Conservation (phyloP, 306 rosid genomes). For the Fragaria vesca region DNA sequence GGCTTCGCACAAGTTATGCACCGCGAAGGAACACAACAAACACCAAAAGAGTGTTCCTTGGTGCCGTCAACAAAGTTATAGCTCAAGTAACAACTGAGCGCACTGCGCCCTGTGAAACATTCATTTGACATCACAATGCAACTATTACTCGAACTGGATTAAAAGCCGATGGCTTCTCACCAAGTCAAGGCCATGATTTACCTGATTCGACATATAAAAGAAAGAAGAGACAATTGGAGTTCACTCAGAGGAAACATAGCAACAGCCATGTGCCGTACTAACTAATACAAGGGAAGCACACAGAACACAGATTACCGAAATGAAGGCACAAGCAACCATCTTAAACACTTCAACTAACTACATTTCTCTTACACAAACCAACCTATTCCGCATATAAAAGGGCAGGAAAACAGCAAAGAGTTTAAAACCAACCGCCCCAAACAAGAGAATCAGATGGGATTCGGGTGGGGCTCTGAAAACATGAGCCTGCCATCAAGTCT, state of each 20-base stretch:
- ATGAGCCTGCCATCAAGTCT: neutral
- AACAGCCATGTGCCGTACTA: no score
- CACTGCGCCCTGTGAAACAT: no score
- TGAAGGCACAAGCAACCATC: neutral
- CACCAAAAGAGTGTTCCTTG: neutral
- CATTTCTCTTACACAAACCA: constrained; percentile 10
- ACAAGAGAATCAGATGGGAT: neutral
- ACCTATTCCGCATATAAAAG: neutral
- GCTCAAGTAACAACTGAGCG: no score
- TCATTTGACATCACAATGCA: no score
- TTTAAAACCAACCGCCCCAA: constrained; percentile 1
- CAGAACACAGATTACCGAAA: neutral
- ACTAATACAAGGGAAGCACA: neutral
- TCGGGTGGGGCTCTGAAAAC: neutral
- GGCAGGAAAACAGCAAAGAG: constrained; percentile 7
- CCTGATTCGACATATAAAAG: neutral
- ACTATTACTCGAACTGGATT: no score
- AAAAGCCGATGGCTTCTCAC: neutral
- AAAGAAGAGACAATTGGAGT: neutral
- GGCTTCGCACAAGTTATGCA: no score
- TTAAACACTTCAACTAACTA: neutral
- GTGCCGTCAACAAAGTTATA: no score
- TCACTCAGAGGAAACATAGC: neutral
- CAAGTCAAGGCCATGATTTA: neutral
- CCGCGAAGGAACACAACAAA: no score